Evolutionary conservation across 352 stramenopile species (phyloP).

Genomic region (Globisporangium lucens): DNA sequence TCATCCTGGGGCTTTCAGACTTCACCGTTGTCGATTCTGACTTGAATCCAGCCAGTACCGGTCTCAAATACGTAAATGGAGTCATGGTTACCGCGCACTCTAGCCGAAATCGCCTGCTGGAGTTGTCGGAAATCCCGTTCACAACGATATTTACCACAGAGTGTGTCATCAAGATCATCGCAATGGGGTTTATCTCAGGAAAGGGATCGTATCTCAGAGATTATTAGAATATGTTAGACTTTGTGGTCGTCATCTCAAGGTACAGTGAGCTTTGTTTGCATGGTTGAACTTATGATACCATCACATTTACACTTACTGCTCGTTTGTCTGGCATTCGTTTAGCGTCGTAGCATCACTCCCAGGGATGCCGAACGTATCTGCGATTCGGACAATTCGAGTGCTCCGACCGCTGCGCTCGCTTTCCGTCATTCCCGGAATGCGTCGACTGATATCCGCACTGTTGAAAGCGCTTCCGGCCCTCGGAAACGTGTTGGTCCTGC

Average conservation of each 20-base stretch:
- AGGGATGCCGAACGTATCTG: slow-evolving; percentile 73
- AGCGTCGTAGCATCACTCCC: slow-evolving; percentile 57
- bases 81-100: slow-evolving; percentile 40
- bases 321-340: background rate
- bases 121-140: slow-evolving; percentile 81
- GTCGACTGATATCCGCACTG: slow-evolving; percentile 75
- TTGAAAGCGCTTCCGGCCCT: slow-evolving; percentile 84
- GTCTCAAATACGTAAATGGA: slow-evolving; percentile 34
- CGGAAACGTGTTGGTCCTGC: slow-evolving; percentile 85
- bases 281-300: background rate
- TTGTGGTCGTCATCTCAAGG: slow-evolving; percentile 88
- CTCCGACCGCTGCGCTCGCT: slow-evolving; percentile 88
- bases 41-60: slow-evolving; percentile 59
- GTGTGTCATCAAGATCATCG: slow-evolving; percentile 89
- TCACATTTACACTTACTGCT: background rate
- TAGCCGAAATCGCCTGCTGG: slow-evolving; percentile 51
- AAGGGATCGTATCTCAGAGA: slow-evolving; percentile 79
- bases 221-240: slow-evolving; percentile 91
- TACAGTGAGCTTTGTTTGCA: slow-evolving; percentile 19
- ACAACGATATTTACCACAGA: slow-evolving; percentile 88
- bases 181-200: slow-evolving; percentile 66
- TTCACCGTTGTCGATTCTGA: slow-evolving; percentile 66
- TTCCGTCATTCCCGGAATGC: slow-evolving; percentile 81
- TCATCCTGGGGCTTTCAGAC: slow-evolving; percentile 83
- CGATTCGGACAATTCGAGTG: slow-evolving; percentile 86